Base-by-base conservation (phyloP, 2,329 filamentous ascomycete genomes). In the Sphaerulina vaccinii region DNA sequence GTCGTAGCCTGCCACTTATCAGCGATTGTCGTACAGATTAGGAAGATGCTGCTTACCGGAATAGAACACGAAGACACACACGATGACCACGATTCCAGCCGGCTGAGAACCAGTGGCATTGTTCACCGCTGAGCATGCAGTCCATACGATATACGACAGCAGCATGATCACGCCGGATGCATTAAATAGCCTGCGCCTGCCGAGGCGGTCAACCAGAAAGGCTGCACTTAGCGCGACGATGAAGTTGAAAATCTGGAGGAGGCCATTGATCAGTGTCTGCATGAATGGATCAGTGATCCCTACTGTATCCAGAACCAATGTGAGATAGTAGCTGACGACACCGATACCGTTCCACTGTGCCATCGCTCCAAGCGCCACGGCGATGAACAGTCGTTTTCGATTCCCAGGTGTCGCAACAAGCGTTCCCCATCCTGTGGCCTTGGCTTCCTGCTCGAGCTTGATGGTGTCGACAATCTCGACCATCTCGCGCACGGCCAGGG, bases 401-500 rank as follows among this genome's bases (percentile, higher is more conserved):
- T 73, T 73, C 18, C 61, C 62, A 2, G 52, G 59, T 1, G 59
- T 61, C n/a, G 38, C 42, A 21, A 60, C 59, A 27, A 54, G 56
- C 5, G 49, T 48, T 53, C 55, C 58, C 39, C 52, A 63, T 11
- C 51, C 45, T 5, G 55, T 57, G 52, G 77, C 78, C 2, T 79
- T 76, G 54, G 84, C 78, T 48, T 78, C 68, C 62, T 84, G 80
- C 1, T 80, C 60, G 5, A 47, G 48, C 10, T 43, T 52, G 3
- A 57, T 37, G 1, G 56, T 47, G 11, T 44, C 47, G 5, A 46
- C 45, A 19, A 87, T 87, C 70, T 87, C 84, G 36, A 77, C 77
- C 65, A 77, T 85, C 66, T 87, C 82, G 64, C 84, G 83, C 60
- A 84, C 80, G 10, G 87, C 84, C 1, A 81, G 80, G 60, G 84